Evolutionary conservation across 805 yeast genomes (phyloP).

Genomic region (Scheffersomyces coipomensis): DNA sequence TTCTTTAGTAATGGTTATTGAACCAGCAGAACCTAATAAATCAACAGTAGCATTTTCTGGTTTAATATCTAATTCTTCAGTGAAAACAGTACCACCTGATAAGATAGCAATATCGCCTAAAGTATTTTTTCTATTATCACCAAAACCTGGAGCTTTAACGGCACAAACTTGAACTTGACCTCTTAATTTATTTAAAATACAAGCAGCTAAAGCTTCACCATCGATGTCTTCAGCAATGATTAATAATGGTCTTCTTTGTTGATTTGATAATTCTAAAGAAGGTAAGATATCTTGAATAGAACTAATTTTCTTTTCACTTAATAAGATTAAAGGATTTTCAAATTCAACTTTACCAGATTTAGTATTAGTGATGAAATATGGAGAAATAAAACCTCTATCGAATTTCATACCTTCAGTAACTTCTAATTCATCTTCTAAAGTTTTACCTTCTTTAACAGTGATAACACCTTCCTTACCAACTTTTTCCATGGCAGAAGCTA

Average conservation of each 20-base stretch:
- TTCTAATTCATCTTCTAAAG: conserved; percentile 93
- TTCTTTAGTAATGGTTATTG: conserved; percentile 90
- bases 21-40: conserved; percentile 86
- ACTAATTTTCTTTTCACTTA: conserved; percentile 88
- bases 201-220: conserved; percentile 98
- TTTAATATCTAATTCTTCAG: conserved; percentile 93
- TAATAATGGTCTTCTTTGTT: conserved; percentile 87
- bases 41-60: conserved; percentile 93
- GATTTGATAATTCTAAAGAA: conserved; percentile 88
- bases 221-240: conserved; percentile 95
- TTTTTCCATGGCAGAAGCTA: conserved; percentile 96
- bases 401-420: conserved; percentile 98
- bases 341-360: conserved; percentile 92
- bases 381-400: conserved; percentile 95
- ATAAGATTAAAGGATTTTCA: conserved; percentile 84
- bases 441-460: conserved; percentile 96
- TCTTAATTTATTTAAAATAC: conserved; percentile 93
- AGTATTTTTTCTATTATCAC: conserved; percentile 96
- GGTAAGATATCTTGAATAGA: conserved; percentile 90
- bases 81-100: conserved; percentile 88
- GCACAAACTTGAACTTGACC: conserved; percentile 98
- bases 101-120: conserved; percentile 93
- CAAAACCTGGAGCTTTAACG: conserved; percentile 98
- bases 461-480: conserved; percentile 99
- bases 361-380: conserved; percentile 93